These are phyloP conservation scores for Tephrocybe sp. DNA, from an alignment of 768 basidiomycete genomes.

Conservation along the genomic window DNA sequence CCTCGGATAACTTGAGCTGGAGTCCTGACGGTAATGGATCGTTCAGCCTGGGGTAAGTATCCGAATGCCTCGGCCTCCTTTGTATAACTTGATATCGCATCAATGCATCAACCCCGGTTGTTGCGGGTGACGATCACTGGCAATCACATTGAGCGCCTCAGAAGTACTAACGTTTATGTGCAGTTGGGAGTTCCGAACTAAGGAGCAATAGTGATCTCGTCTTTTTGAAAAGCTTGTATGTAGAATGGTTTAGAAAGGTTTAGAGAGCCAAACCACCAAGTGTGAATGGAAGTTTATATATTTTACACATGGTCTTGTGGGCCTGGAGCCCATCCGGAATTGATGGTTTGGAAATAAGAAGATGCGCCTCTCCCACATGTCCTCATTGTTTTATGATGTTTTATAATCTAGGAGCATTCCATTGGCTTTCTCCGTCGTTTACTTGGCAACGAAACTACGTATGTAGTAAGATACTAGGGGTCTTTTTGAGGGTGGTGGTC, in stretches of 20 bases:
- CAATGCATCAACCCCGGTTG: slow-evolving; percentile 18
- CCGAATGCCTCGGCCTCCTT: slow-evolving; percentile 12
- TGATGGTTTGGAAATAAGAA: slow-evolving; percentile 9
- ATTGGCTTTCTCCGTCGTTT: neutral
- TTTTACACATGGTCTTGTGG: neutral
- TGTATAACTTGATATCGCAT: slow-evolving; percentile 2
- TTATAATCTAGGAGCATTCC: neutral
- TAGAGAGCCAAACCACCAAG: no score
- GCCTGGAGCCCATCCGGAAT: slow-evolving; percentile 1
- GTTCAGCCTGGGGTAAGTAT: no score
- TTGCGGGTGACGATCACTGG: slow-evolving; percentile 11
- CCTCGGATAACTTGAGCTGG: no score
- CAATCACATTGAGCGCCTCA: slow-evolving; percentile 4
- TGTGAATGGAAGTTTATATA: neutral
- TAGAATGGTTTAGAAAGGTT: no score
- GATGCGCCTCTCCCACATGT: neutral
- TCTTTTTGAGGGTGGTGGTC: neutral
- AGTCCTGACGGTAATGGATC: no score
- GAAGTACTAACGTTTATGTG: slow-evolving; percentile 2
- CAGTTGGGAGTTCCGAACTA: slow-evolving; percentile 1
- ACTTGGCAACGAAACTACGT: neutral
- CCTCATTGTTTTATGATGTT: neutral
- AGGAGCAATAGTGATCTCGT: no score
- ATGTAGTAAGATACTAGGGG: neutral
- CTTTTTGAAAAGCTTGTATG: no score